Evolutionary conservation across 2,329 filamentous ascomycete genomes (phyloP).

Genomic region (Lanzia echinophila): DNA sequence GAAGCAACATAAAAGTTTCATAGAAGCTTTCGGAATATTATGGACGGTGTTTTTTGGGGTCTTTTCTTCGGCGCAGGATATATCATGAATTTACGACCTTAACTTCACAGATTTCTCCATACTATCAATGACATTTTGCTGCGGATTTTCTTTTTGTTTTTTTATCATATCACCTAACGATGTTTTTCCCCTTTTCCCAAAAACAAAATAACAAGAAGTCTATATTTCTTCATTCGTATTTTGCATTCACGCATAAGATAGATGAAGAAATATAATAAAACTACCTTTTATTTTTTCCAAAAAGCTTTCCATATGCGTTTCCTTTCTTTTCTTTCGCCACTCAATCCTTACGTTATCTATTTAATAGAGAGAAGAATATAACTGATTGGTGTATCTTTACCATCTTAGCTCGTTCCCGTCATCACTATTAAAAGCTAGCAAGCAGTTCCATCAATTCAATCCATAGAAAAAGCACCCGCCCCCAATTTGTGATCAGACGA

Average conservation of each 20-base stretch:
- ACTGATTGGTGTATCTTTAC: conserved; percentile 22
- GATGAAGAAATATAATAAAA: conserved; percentile 9
- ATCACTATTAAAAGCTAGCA: neutral
- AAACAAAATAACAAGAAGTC: neutral
- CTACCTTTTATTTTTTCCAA: neutral
- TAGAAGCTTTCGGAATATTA: neutral
- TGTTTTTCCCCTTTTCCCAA: neutral
- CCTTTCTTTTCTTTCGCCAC: no score
- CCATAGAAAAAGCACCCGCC: neutral
- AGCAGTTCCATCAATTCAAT: neutral
- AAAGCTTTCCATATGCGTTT: neutral
- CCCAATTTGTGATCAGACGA: neutral
- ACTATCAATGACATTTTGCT: conserved; percentile 2
- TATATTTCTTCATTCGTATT: conserved; percentile 2
- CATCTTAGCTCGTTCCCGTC: conserved; percentile 7
- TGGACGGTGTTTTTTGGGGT: neutral
- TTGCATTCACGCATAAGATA: neutral
- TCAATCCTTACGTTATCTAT: conserved; percentile 1
- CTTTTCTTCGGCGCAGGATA: conserved; percentile 10
- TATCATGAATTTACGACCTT: conserved; percentile 8
- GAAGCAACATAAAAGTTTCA: neutral
- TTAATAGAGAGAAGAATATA: conserved; percentile 23
- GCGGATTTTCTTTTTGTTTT: neutral
- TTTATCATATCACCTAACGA: neutral
- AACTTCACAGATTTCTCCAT: conserved; percentile 11